These are phyloP conservation scores for Cladosporium sp. DNA, from an alignment of 2,329 filamentous ascomycete species.

Conservation along the genomic window DNA sequence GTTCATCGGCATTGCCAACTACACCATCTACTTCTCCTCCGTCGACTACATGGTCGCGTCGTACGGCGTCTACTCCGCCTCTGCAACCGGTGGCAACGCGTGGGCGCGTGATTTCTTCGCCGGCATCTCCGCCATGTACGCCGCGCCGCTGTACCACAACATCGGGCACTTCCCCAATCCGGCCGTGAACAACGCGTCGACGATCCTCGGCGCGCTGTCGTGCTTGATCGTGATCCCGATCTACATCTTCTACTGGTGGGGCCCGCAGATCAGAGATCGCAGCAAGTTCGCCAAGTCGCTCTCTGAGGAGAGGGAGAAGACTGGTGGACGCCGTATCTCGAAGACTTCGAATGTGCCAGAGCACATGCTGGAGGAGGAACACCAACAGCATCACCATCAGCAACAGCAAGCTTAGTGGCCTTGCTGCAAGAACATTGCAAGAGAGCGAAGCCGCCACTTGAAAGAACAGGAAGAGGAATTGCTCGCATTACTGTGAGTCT, in stretches of 20 bases:
- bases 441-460: too few relatives aligned
- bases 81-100: conserved; percentile 71
- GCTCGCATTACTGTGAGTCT: background rate
- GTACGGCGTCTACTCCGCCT: conserved; percentile 69
- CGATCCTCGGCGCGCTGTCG: conserved; percentile 52
- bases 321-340: conserved; percentile 22
- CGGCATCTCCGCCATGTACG: conserved; percentile 66
- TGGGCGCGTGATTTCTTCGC: conserved; percentile 70
- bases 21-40: conserved; percentile 70
- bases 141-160: conserved; percentile 57
- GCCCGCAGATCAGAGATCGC: conserved; percentile 49
- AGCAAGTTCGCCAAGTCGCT: conserved; percentile 52
- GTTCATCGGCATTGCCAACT: conserved; percentile 70
- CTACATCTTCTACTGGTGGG: conserved; percentile 56
- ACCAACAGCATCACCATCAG: background rate
- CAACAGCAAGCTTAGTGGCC: background rate
- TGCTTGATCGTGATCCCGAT: conserved; percentile 54
- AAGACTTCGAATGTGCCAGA: conserved; percentile 13
- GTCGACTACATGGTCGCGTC: conserved; percentile 74
- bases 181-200: conserved; percentile 49
- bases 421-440: background rate
- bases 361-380: conserved; percentile 2
- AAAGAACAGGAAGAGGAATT: background rate
- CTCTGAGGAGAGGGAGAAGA: conserved; percentile 33
- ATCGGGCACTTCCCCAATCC: conserved; percentile 43